Base-by-base conservation (phyloP, 495 filamentous ascomycete genomes). In the Aspergillus asperescens region DNA sequence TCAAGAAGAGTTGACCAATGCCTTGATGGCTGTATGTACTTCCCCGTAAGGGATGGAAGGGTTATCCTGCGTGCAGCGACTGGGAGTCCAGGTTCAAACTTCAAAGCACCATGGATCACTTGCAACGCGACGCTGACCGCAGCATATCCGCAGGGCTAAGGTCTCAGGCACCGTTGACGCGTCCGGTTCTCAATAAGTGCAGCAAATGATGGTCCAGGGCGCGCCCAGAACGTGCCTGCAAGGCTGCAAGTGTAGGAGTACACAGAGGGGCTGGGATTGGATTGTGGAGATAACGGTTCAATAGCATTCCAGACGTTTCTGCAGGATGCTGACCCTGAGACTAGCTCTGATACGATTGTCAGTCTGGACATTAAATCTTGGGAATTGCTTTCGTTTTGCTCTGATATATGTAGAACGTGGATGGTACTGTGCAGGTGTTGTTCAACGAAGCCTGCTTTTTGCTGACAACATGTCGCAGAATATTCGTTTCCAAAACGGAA, bases 61-160 rank as follows among this genome's bases (percentile, higher is more conserved):
- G 29, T 23, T 2, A 3, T 35, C 44, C 29, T 35, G 44, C 12
- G 15, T 29, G 18, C 18, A 35, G 29, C 28, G 9, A 32, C 10
- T 15, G 12, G 8, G 32, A 35, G 32, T 16, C 32, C 32, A 35
- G 5, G 4, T 12, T 3, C 32, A 15, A 35, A 19, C 19, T 10
- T 23, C 20, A 47, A 32, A 16, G 19, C 7, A 47, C 29, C 2
- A 7, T 28, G 29, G 44, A 35, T 12, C 28, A 7, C 19, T 18
- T 47, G 44, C 29, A 47, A 35, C 44, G 29, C 44, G 24, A 47
- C 44, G 29, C 31, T 47, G 28, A 47, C 44, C 18, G 44, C 29
- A 23, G 43, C 28, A n/a, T 47, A 23, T n/a, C 29, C 29, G 20
- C 44, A 47, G 16, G 43, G 18, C 16, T 19, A 22, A 20, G 25